Conservation (phyloP, 495 filamentous ascomycete species). For the Neurospora sp. region DNA sequence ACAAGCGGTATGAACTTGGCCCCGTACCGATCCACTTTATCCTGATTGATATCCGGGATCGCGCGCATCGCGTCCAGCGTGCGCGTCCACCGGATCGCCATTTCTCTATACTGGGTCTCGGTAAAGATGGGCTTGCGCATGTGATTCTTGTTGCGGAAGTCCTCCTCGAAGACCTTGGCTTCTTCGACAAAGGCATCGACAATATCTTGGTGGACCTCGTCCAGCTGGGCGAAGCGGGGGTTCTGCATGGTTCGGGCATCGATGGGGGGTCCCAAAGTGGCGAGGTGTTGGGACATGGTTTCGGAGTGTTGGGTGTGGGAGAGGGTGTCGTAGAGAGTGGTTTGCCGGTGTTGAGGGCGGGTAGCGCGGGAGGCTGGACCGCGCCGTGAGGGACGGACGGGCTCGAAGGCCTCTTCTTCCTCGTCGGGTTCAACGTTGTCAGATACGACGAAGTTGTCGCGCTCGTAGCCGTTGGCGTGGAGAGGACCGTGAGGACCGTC, state of each 20-base stretch:
- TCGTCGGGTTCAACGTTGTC: constrained; percentile 35
- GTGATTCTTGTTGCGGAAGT: constrained; percentile 51
- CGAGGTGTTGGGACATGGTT: background rate
- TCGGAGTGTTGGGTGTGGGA: background rate
- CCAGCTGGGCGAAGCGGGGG: constrained; percentile 34
- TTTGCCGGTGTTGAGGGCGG: constrained; percentile 67
- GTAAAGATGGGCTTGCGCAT: constrained; percentile 63
- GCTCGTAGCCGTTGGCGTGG: constrained; percentile 34
- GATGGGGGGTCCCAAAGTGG: background rate
- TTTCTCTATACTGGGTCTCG: constrained; percentile 67
- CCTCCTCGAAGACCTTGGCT: constrained; percentile 55
- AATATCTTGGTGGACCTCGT: constrained; percentile 35
- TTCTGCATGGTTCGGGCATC: background rate
- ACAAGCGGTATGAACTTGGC: constrained; percentile 55
- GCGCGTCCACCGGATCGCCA: constrained; percentile 67
- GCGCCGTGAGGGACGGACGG: constrained; percentile 26
- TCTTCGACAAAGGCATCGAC: constrained; percentile 59
- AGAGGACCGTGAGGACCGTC: constrained; percentile 21
- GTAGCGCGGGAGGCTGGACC: constrained; percentile 33
- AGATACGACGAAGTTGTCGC: constrained; percentile 43
- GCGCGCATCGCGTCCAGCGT: constrained; percentile 46
- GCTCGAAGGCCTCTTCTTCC: constrained; percentile 52
- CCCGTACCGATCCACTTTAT: constrained; percentile 64
- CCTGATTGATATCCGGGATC: constrained; percentile 58
- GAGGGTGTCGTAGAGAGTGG: constrained; percentile 37